Conservation (phyloP, 1,284 basidiomycete species). For the Ceratobasidium sp. region DNA sequence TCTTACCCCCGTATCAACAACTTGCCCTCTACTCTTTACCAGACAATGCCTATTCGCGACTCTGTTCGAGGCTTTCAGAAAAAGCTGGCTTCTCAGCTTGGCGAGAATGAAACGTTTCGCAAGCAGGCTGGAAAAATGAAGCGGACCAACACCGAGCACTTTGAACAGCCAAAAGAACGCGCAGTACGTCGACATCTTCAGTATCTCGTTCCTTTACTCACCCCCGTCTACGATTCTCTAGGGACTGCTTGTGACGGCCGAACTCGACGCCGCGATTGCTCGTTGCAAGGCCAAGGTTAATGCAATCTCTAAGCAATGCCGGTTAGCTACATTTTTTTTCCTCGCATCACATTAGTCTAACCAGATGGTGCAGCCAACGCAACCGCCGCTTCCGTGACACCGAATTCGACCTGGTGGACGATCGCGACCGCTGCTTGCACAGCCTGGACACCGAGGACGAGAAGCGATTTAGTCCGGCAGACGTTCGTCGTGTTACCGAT, state of each 20-base stretch:
- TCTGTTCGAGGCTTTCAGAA: conserved; percentile 38
- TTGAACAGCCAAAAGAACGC: conserved; percentile 32
- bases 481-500: conserved; percentile 59
- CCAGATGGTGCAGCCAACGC: background rate
- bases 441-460: conserved; percentile 51
- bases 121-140: conserved; percentile 35
- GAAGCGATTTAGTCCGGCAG: conserved; percentile 47
- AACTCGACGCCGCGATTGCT: conserved; percentile 43
- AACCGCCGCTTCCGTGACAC: conserved; percentile 55
- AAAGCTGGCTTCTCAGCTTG: conserved; percentile 7
- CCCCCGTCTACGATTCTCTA: background rate
- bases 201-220: background rate
- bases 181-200: background rate
- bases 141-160: conserved; percentile 38
- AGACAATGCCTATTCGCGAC: conserved; percentile 31
- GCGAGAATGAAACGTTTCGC: conserved; percentile 12
- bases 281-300: conserved; percentile 44
- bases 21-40: background rate
- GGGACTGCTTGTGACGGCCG: conserved; percentile 46
- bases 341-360: background rate
- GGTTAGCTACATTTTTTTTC: background rate
- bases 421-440: conserved; percentile 59
- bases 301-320: conserved; percentile 47
- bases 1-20: background rate
- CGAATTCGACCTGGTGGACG: conserved; percentile 64